phyloP scores from a whole-genome alignment of 768 basidiomycete species.

The Asterophora parasitica region DNA sequence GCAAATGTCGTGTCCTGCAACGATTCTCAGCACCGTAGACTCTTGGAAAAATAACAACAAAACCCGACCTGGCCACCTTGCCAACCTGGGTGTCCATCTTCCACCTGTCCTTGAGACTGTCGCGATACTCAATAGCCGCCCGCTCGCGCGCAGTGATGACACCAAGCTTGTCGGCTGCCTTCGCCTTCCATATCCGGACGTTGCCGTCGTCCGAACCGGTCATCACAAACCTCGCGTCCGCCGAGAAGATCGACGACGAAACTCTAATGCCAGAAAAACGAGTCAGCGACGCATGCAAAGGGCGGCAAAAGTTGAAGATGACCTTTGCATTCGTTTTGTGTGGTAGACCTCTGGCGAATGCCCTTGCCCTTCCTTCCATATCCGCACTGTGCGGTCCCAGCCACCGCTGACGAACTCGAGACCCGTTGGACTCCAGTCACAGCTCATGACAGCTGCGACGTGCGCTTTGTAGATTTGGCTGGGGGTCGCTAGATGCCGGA shows the following conservation, averaged over 20 bases:
- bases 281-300: neutral
- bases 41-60: constrained; percentile 3
- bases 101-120: constrained; percentile 86
- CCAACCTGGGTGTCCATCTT: constrained; percentile 77
- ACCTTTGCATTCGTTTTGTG: constrained; percentile 99
- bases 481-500: constrained; percentile 75
- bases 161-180: constrained; percentile 88
- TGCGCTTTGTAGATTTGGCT: constrained; percentile 96
- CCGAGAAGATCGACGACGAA: constrained; percentile 82
- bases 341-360: constrained; percentile 88
- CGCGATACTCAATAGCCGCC: constrained; percentile 89
- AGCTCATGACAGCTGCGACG: constrained; percentile 93
- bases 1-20: constrained; percentile 71
- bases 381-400: constrained; percentile 90
- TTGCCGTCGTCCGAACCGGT: constrained; percentile 95
- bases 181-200: constrained; percentile 92
- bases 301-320: constrained; percentile 1
- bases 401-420: constrained; percentile 93
- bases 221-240: constrained; percentile 86
- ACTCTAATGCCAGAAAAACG: constrained; percentile 46
- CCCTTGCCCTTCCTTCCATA: constrained; percentile 89
- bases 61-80: constrained; percentile 69
- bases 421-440: constrained; percentile 97
- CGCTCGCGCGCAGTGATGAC: constrained; percentile 87
- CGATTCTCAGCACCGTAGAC: constrained; percentile 5